Conservation (phyloP, 768 basidiomycete genomes). For the Lactarius evosmus region DNA sequence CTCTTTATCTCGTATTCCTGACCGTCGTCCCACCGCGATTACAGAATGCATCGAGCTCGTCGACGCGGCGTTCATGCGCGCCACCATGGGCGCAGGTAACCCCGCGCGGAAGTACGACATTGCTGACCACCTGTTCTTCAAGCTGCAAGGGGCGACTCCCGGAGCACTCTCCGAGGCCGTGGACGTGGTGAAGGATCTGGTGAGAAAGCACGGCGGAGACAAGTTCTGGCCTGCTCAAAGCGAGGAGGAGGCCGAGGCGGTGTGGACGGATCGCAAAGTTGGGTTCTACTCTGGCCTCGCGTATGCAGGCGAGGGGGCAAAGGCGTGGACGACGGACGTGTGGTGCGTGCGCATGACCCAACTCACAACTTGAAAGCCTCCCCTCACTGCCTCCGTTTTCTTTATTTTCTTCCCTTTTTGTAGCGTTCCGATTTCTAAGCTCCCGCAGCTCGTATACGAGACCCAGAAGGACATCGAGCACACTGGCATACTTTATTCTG, state of each 20-base stretch:
- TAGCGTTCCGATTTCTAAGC: conserved; percentile 60
- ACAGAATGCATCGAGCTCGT: conserved; percentile 83
- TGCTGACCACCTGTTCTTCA: conserved; percentile 76
- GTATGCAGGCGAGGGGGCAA: conserved; percentile 48
- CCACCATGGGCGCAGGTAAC: conserved; percentile 54
- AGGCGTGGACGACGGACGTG: conserved; percentile 73
- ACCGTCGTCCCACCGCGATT: too few relatives aligned
- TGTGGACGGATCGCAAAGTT: conserved; percentile 78
- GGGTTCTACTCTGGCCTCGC: conserved; percentile 56
- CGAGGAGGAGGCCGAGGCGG: conserved; percentile 59
- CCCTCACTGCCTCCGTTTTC: neutral
- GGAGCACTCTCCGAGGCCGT: conserved; percentile 61
- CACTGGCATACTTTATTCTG: conserved; percentile 54
- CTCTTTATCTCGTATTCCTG: neutral
- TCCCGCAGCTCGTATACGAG: conserved; percentile 61
- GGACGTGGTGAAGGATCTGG: conserved; percentile 52
- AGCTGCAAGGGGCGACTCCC: conserved; percentile 71
- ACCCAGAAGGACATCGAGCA: conserved; percentile 66
- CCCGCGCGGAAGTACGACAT: conserved; percentile 32
- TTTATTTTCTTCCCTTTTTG: neutral
- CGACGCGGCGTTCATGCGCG: conserved; percentile 66
- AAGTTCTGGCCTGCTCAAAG: conserved; percentile 62
- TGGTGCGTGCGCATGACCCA: conserved; percentile 51
- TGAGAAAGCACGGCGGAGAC: conserved; percentile 62
- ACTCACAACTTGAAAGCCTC: neutral